Percentiles rank a stretch among this genome's conserved stretches.
Evolutionary conservation across 2,329 filamentous ascomycete genomes (phyloP).

Genomic region (Pseudogymnoascus sp.): DNA sequence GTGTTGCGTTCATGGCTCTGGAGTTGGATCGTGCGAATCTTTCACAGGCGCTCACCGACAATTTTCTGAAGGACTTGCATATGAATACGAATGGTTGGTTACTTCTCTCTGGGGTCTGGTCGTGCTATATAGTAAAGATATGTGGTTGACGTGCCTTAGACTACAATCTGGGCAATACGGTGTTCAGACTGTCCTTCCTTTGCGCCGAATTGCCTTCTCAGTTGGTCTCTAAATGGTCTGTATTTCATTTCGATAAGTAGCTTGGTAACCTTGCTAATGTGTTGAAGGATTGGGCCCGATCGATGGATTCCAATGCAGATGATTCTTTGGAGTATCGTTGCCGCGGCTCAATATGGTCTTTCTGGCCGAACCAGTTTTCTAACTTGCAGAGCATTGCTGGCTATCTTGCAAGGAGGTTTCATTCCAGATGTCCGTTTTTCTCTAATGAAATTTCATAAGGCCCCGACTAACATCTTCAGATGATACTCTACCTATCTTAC

Average conservation of each 20-base stretch:
- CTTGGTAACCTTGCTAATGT: conserved; percentile 52
- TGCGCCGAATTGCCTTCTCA: conserved; percentile 54
- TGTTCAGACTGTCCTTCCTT: conserved; percentile 33
- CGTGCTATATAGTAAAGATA: background rate
- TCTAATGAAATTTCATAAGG: conserved; percentile 45
- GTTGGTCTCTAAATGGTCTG: conserved; percentile 37
- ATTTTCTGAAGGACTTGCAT: conserved; percentile 49
- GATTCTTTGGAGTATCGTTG: conserved; percentile 48
- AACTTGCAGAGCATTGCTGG: conserved; percentile 20
- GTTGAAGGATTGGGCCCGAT: conserved; percentile 48
- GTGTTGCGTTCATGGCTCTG: conserved; percentile 54
- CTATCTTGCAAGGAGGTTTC: conserved; percentile 25
- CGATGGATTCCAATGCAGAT: conserved; percentile 46
- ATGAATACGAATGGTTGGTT: conserved; percentile 39
- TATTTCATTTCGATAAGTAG: conserved; percentile 48
- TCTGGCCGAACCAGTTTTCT: conserved; percentile 30
- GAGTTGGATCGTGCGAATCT: conserved; percentile 57
- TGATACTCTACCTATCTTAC: conserved; percentile 25
- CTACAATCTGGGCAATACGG: conserved; percentile 41
- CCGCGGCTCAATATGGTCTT: conserved; percentile 41
- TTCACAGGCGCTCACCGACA: conserved; percentile 52
- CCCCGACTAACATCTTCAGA: conserved; percentile 35
- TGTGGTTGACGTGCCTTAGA: conserved; percentile 25
- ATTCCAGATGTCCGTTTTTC: conserved; percentile 40
- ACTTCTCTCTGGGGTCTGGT: background rate